phyloP scores from a whole-genome alignment of 495 filamentous ascomycete species.

The Talaromyces liani region DNA sequence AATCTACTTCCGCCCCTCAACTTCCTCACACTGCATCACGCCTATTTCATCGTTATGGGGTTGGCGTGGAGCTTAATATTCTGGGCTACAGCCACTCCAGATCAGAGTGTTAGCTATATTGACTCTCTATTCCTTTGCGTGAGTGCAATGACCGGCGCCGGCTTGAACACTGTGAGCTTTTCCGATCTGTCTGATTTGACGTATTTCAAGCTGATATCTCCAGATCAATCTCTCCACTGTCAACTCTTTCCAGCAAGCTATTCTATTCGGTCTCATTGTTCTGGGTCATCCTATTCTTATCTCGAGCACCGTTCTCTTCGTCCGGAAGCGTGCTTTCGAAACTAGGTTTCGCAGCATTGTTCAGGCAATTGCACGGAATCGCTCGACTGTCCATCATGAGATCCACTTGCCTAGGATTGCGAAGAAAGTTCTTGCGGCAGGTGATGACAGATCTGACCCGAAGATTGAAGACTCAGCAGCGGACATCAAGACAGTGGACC shows the following conservation, averaged over 20 bases:
- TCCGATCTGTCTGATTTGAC: neutral
- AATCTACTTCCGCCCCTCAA: conserved; percentile 43
- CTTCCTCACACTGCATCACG: conserved; percentile 72
- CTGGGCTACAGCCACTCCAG: conserved; percentile 58
- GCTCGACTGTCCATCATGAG: neutral
- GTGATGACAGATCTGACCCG: neutral
- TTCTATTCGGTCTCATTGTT: conserved; percentile 67
- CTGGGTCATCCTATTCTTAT: conserved; percentile 54
- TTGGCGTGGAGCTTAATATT: conserved; percentile 65
- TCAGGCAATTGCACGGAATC: conserved; percentile 26
- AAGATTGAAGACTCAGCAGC: neutral
- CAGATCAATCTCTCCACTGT: conserved; percentile 57
- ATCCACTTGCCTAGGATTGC: neutral
- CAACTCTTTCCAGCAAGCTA: conserved; percentile 70
- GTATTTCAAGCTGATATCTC: conserved; percentile 8
- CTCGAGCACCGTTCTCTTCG: conserved; percentile 37
- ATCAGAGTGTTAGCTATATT: conserved; percentile 57
- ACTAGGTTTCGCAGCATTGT: conserved; percentile 53
- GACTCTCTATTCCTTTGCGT: conserved; percentile 72
- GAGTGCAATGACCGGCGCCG: conserved; percentile 75
- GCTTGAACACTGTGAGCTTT: conserved; percentile 60
- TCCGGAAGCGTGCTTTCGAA: conserved; percentile 66
- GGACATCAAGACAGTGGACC: no score
- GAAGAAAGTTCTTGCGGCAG: neutral
- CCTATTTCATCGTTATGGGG: conserved; percentile 64